phyloP scores from a whole-genome alignment of 2,329 filamentous ascomycete genomes.

The Cryoendolithus antarcticus region DNA sequence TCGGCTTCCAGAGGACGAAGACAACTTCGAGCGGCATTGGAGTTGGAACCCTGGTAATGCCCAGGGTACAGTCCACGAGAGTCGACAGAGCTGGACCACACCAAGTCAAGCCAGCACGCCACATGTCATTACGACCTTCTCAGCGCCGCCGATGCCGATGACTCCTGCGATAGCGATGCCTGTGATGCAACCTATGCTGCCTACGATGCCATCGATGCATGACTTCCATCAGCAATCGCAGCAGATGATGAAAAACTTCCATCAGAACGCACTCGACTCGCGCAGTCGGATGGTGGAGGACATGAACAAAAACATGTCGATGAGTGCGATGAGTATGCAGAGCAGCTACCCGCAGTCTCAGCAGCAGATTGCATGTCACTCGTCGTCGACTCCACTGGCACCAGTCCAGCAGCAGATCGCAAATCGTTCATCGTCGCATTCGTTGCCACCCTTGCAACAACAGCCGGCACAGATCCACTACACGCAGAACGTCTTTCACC shows the following conservation, averaged over 20 bases:
- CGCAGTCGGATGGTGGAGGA: slow-evolving; percentile 1
- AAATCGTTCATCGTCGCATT: not conserved
- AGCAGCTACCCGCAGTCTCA: not conserved
- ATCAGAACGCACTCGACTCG: slow-evolving; percentile 1
- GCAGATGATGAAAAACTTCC: slow-evolving; percentile 1
- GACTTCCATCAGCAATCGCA: slow-evolving; percentile 1
- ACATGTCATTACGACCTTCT: too few species aligned
- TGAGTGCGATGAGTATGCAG: not conserved
- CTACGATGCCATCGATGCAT: not conserved
- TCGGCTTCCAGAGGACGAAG: too few species aligned
- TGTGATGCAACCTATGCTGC: not conserved
- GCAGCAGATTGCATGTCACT: slow-evolving; percentile 1
- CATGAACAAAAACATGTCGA: slow-evolving; percentile 1
- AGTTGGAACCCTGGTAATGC: slow-evolving; percentile 1
- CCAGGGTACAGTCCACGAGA: not conserved
- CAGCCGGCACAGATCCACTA: not conserved
- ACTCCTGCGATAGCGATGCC: not conserved
- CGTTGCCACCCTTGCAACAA: not conserved
- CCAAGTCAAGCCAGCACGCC: too few species aligned
- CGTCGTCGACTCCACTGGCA: not conserved
- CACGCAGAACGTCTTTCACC: not conserved
- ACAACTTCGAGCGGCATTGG: too few species aligned
- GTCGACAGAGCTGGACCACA: slow-evolving; percentile 2
- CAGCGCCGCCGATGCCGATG: too few species aligned
- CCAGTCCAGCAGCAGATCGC: not conserved